Base-by-base conservation (phyloP, 1,139 yeast species). In the Suhomyces guaymorum region DNA sequence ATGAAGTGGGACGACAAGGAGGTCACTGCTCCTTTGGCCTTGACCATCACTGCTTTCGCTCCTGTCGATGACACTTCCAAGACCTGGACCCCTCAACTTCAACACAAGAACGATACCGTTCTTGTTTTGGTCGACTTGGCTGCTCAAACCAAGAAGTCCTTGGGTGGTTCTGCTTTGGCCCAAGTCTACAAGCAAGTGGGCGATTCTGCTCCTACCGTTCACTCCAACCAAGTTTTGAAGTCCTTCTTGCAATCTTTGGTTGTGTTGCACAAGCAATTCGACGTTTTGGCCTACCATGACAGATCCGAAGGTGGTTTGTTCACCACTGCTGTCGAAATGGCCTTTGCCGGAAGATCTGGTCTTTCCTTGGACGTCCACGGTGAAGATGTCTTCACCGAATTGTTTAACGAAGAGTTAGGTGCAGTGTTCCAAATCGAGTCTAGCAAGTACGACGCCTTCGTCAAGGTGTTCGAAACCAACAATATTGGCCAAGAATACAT, bases 301-400 rank as follows among this genome's bases (percentile, higher is more conserved):
- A 76, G 94, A 57, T 87, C 96, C 15, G 99, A 94, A 61, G 99
- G 99, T 74, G 99, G 99, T 55, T 71, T 90, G 52, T 67, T 90
- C 42, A 81, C 86, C 32, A 82, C 98, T 7, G 68, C 86, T 31
- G 66, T 84, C 26, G 99, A 94, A 67, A 92, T 94, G 98, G 95
- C 96, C 1, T 94, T 94, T 67, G 96, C 98, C 31, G 90, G 94
- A 20, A 83, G 97, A 66, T 77, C 80, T 39, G 99, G 98, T 46
- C 52, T 63, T 21, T 64, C 62, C 24, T 59, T 85, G 36, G 55
- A 59, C 28, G 42, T 72, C 30, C 62, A 66, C 21, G 50, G 54
- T 20, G 55, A 44, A 16, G 63, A 62, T 18, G 73, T 71, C 38
- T 64, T 77, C 36, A 63, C 77, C n/a, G 70, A 71, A 30, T 69